Percentiles rank a stretch among this genome's conserved stretches.
Conservation (phyloP, 139 green algal genomes). For the Pedinophyceae sp. region DNA sequence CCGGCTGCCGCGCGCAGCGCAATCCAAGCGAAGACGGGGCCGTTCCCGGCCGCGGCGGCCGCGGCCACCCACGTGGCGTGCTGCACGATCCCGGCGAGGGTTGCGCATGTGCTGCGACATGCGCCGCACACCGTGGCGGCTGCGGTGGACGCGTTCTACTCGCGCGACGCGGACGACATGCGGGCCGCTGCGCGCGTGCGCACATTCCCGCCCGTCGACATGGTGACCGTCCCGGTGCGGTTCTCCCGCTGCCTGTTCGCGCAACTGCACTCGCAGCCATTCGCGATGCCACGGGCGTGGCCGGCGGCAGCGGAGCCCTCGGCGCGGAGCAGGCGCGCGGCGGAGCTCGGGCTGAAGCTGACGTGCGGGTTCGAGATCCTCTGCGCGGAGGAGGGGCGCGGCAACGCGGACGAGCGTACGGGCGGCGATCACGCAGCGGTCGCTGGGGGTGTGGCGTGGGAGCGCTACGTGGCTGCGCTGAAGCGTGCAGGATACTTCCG, state of each 20-base stretch:
- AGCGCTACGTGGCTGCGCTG: neutral
- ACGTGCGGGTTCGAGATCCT: slow-evolving; percentile 52
- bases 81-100: neutral
- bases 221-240: slow-evolving; percentile 11
- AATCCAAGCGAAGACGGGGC: neutral
- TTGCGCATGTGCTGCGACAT: too few species aligned
- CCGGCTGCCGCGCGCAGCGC: neutral
- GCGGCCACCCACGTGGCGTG: neutral
- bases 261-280: slow-evolving; percentile 24
- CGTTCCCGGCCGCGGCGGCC: neutral
- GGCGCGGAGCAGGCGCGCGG: slow-evolving; percentile 7
- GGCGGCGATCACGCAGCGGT: neutral
- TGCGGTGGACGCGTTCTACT: slow-evolving; percentile 3
- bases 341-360: slow-evolving; percentile 48
- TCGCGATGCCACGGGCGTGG: slow-evolving; percentile 9
- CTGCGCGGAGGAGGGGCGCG: neutral
- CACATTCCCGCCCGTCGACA: slow-evolving; percentile 29
- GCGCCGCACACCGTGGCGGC: too few species aligned
- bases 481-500: neutral
- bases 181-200: slow-evolving; percentile 26
- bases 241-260: slow-evolving; percentile 45
- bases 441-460: neutral
- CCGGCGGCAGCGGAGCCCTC: slow-evolving; percentile 21
- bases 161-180: slow-evolving; percentile 10
- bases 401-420: neutral